Base-by-base conservation (phyloP, 495 filamentous ascomycete species). In the Stereocaulon alpinum region DNA sequence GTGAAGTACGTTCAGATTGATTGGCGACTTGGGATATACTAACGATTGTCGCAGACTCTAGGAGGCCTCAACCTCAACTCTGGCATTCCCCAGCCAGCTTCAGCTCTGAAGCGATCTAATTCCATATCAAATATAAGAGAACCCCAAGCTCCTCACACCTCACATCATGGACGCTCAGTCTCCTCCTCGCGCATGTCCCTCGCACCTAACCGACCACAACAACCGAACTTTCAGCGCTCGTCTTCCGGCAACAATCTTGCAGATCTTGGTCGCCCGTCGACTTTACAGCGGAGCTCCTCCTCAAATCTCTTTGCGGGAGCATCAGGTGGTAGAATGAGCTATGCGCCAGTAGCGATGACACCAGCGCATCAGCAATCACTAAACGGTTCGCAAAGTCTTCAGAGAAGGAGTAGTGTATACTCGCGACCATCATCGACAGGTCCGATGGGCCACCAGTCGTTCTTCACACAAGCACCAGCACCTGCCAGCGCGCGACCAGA, bases 101-200 rank as follows among this genome's bases (percentile, higher is more conserved):
- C 93, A n/a, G 88, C 93, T 27, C 80, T 97, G 76, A 96, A 96
- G 73, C 88, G 93, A 69, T 88, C 89, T 9, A 95, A 83, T 65
- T 91, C 89, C n/a, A 85, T 85, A 49, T 83, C 83, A 55, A 81
- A 80, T 62, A 74, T 79, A 63, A 80, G 84, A 67, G 84, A 83
- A 67, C 73, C 79, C 43, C 78, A 79, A 40, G 76, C 80, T 40
- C 83, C 83, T 70, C 82, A 91, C 70, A 82, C 76, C 56, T 76
- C 81, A 42, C 82, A 85, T 70, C 83, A 94, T 73, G 82, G 75
- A 56, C 88, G 91, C 63, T 88, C 88, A 48, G 76, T 85, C 63
- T 90, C 89, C 59, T 89, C 87, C 58, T 85, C 90, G 61, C 80
- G 90, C 55, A 89, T 91, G 74, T 96, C 93, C 58, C 82, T 94